A percentile compares a stretch with the other conserved stretches of the same genome.
Evolutionary conservation across 1,139 yeast species (phyloP).

Genomic region (Yamadazyma mexicana): DNA sequence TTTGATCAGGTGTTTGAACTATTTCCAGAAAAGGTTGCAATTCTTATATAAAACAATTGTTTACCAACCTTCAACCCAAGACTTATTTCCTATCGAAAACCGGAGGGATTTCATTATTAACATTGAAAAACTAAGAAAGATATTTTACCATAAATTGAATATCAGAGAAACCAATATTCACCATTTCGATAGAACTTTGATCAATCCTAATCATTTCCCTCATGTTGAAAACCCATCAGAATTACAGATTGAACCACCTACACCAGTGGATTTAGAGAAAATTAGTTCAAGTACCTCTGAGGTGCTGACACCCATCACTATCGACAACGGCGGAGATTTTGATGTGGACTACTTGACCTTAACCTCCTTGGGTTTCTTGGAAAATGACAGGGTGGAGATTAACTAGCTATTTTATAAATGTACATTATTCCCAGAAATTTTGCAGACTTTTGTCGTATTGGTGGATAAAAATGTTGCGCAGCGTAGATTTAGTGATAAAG

Average conservation of each 20-base stretch:
- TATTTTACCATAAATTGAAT: conserved; percentile 26
- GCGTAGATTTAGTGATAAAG: background rate
- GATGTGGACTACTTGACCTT: conserved; percentile 19
- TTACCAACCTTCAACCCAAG: conserved; percentile 23
- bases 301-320: conserved; percentile 2
- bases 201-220: conserved; percentile 33
- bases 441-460: no score
- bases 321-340: conserved; percentile 4
- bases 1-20: conserved; percentile 33
- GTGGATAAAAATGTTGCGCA: no score
- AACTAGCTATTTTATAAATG: background rate
- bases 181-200: conserved; percentile 27
- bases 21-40: conserved; percentile 20
- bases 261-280: background rate
- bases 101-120: conserved; percentile 27
- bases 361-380: conserved; percentile 19
- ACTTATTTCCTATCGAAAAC: conserved; percentile 31
- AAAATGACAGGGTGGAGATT: conserved; percentile 11
- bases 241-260: conserved; percentile 1
- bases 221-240: conserved; percentile 9
- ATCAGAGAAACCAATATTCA: conserved; percentile 28
- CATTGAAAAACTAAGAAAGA: conserved; percentile 24
- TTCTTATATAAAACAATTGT: conserved; percentile 25
- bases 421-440: background rate
- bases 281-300: background rate